Evolutionary conservation across 2,329 filamentous ascomycete species (phyloP), one percentile per base, ranked within the genome.

Genomic region (Pseudocercospora eumusae): DNA sequence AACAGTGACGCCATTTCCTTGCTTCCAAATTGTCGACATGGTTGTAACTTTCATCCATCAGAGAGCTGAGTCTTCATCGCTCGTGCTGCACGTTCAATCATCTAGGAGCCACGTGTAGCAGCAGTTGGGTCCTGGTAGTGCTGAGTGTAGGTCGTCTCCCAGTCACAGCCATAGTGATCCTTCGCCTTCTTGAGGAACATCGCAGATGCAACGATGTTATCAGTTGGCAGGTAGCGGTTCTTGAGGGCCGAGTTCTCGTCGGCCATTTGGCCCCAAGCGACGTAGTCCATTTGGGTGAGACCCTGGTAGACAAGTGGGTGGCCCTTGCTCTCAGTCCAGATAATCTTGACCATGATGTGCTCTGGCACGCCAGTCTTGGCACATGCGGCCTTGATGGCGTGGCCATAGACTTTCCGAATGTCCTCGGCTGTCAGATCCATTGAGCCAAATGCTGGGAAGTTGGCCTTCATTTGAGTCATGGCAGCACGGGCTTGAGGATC

Each of bases 301-400:
- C 56, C 60, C 7, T 52, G 20, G n/a, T 62, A 62, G 11, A 61
- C 57, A 2, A 66, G 49, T 1, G 64, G 64, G 28, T 66, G 64
- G 3, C 64, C 61, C 25, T 66, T 66, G 49, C 52, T 58, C 49
- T 66, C 64, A 3, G 44, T 60, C 59, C 57, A 66, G 53, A 66
- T 66, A 31, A 66, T 64, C 31, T 62, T 55, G 20, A 57, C 33
- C 28, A 66, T 52, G 4, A 66, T 56, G 21, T 59, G 54, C 18
- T 42, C 57, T 1, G 64, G 64, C 1, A 64, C 61, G 7, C 64
- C 61, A 8, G 55, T 57, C 55, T 64, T 56, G 11, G 18, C 23
- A 31, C 52, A 55, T 6, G 64, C 64, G 27, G 56, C 45, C 11
- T 56, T 23, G 56, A 66, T 62, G 21, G 57, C 56, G 42, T 59